Evolutionary conservation across 2,329 filamentous ascomycete genomes (phyloP), one percentile per base, ranked within the genome.

Genomic region (Nemania sp.): DNA sequence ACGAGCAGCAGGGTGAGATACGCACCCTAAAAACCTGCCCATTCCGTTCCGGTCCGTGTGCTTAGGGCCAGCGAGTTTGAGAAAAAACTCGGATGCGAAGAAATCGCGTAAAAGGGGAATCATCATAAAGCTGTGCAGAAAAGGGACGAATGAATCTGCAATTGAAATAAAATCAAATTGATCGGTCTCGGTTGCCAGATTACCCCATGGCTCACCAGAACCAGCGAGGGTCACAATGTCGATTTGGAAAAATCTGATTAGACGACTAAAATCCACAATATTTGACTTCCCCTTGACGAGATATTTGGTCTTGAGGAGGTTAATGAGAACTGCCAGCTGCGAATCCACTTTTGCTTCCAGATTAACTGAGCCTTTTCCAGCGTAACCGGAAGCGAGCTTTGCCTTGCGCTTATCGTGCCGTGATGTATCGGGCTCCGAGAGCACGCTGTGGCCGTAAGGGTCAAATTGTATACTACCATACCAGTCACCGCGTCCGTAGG

Each of bases 341-440:
- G 63, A 62, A 50, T 72, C 64, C 12, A 71, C 66, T 32, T 65
- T 68, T 21, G 58, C 56, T 55, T 74, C 72, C 3, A 73, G 60
- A 43, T 72, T 59, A 43, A 68, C 64, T 2, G 35, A 47, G n/a
- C 71, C 70, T 47, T 69, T 70, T 4, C 72, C 71, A 1, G 69
- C 61, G 43, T 71, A 74, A 3, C 67, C 69, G 2, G 58, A 29
- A 2, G 55, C 59, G 9, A 73, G n/a, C 32, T 67, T 66, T 9
- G 72, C 68, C 57, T 73, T 74, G 12, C 68, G 67, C 42, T 63
- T 63, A 54, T 72, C 72, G 49, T 74, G 72, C 9, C 39, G 57
- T 13, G 57, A 54, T 2, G 67, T 71, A 47, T 69, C 56, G 10
- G 58, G 56, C 43, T 72, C 65, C 5, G 67, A 72, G 2, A 73